phyloP scores from a whole-genome alignment of 2,329 filamentous ascomycete genomes.

The Xylariaceae sp. region DNA sequence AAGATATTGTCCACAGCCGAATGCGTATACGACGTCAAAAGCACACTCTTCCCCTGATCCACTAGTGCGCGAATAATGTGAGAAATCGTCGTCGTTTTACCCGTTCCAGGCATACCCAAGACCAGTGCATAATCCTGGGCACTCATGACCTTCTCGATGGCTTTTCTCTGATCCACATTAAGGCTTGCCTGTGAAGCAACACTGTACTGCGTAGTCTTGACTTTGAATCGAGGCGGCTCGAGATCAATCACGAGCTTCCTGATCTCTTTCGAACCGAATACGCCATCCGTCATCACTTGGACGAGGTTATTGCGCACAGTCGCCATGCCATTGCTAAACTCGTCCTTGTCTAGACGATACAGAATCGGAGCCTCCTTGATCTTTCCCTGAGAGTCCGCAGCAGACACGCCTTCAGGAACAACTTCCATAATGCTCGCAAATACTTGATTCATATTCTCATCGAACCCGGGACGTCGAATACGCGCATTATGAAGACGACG shows the following conservation, averaged over 20 bases:
- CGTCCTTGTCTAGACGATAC: constrained; percentile 93
- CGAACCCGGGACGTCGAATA: constrained; percentile 68
- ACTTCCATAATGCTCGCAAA: constrained; percentile 93
- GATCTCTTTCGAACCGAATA: constrained; percentile 65
- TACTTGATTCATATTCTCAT: constrained; percentile 70
- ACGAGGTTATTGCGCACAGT: constrained; percentile 90
- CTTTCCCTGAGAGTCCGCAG: constrained; percentile 47
- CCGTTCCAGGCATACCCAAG: constrained; percentile 95
- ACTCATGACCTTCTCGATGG: constrained; percentile 92
- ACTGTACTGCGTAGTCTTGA: constrained; percentile 56
- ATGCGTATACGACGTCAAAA: constrained; percentile 93
- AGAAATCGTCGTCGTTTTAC: constrained; percentile 96
- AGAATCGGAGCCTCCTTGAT: constrained; percentile 52
- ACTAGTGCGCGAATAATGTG: constrained; percentile 92
- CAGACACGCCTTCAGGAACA: constrained; percentile 48
- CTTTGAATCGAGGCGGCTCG: constrained; percentile 66
- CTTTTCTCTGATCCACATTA: constrained; percentile 80
- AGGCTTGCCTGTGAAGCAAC: constrained; percentile 60
- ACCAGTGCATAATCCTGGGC: constrained; percentile 95
- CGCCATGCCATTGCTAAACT: constrained; percentile 97
- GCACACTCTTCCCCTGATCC: constrained; percentile 82
- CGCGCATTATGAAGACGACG: constrained; percentile 82
- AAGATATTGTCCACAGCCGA: constrained; percentile 98
- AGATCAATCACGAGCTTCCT: constrained; percentile 77
- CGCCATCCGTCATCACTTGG: constrained; percentile 78